Percentiles rank a stretch among this genome's conserved stretches.
Evolutionary conservation across 371 early-diverging fungal species (phyloP).

Genomic region (Capillidium rhysosporum): DNA sequence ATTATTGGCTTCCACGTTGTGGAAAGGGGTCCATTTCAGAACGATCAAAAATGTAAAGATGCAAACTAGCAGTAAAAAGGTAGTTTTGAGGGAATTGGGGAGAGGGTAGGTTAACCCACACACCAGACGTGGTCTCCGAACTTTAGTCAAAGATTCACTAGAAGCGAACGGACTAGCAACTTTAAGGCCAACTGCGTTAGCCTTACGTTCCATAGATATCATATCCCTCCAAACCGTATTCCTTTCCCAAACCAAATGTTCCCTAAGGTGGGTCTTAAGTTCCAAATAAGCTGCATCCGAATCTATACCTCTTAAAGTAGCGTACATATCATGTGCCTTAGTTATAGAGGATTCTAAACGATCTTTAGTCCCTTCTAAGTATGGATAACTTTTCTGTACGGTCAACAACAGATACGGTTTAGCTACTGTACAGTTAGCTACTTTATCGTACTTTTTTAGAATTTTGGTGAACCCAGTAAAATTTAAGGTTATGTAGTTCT

Average conservation of each 20-base stretch:
- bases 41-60: slow-evolving; percentile 27
- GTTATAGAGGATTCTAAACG: slow-evolving; percentile 37
- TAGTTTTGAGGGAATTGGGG: slow-evolving; percentile 16
- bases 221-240: slow-evolving; percentile 95
- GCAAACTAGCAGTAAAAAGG: slow-evolving; percentile 20
- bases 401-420: slow-evolving; percentile 24
- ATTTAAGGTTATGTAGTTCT: slow-evolving; percentile 82
- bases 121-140: slow-evolving; percentile 26
- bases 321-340: slow-evolving; percentile 30
- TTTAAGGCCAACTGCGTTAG: slow-evolving; percentile 37
- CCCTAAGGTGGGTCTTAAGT: slow-evolving; percentile 61
- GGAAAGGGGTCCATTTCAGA: slow-evolving; percentile 28
- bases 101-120: slow-evolving; percentile 11
- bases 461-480: slow-evolving; percentile 89
- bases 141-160: slow-evolving; percentile 17
- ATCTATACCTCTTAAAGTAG: slow-evolving; percentile 23
- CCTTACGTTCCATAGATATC: slow-evolving; percentile 75
- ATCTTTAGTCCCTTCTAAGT: slow-evolving; percentile 27
- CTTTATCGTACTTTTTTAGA: slow-evolving; percentile 92
- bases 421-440: slow-evolving; percentile 23
- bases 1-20: slow-evolving; percentile 32
- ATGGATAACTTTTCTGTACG: slow-evolving; percentile 40
- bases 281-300: slow-evolving; percentile 43
- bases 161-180: slow-evolving; percentile 4
- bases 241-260: slow-evolving; percentile 86